Percentiles rank a stretch among this genome's conserved stretches.
Evolutionary conservation across 2,329 filamentous ascomycete species (phyloP).

Genomic region (Fusarium brachygibbosum): DNA sequence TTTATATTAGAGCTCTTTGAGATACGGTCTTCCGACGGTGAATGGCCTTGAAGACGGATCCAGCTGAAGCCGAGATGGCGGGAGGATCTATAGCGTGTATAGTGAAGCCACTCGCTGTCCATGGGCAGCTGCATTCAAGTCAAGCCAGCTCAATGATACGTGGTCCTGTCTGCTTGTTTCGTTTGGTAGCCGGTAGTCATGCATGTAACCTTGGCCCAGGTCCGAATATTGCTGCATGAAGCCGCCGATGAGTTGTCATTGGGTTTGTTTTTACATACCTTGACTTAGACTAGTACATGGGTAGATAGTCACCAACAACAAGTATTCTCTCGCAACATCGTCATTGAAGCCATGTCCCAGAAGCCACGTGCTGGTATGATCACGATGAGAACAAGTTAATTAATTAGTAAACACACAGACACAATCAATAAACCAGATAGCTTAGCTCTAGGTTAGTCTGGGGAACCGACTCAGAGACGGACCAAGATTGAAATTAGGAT

Average conservation of each 20-base stretch:
- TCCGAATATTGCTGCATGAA: conserved; percentile 15
- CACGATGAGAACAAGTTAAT: neutral
- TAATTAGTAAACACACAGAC: neutral
- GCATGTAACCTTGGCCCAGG: conserved; percentile 1
- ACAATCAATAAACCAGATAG: neutral
- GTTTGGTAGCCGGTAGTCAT: conserved; percentile 1
- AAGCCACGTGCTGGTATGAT: conserved; percentile 1
- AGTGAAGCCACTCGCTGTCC: neutral
- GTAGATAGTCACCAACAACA: neutral
- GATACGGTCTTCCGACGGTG: conserved; percentile 1
- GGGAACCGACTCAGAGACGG: conserved; percentile 15
- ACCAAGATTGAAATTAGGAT: conserved; percentile 36
- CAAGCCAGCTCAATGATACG: conserved; percentile 8
- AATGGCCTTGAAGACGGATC: neutral
- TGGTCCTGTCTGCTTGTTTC: conserved; percentile 7
- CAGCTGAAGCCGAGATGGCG: conserved; percentile 4
- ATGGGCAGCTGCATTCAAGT: neutral
- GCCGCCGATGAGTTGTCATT: conserved; percentile 26
- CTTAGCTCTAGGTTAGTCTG: conserved; percentile 10
- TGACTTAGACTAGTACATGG: no score
- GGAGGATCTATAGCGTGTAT: conserved; percentile 6
- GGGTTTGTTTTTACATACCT: neutral
- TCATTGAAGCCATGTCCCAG: neutral
- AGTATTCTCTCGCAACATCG: neutral
- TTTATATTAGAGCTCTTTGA: conserved; percentile 6